Percentiles rank a stretch among this genome's conserved stretches.
These are phyloP conservation scores for Rhazya stricta DNA, from an alignment of 257 asterid species.

Conservation along the genomic window DNA sequence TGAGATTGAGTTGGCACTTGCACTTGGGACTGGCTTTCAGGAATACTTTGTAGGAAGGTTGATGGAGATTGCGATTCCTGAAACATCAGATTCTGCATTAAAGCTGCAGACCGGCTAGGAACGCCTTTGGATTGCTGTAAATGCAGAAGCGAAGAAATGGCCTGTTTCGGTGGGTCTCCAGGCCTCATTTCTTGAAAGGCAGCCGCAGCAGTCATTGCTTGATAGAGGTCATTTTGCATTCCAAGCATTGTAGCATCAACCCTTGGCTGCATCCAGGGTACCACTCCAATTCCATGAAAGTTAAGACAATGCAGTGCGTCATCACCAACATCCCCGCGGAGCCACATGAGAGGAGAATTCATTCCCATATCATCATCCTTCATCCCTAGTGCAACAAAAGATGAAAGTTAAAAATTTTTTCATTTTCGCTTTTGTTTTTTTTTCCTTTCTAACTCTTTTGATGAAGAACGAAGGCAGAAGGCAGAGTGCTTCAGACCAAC, in stretches of 20 bases:
- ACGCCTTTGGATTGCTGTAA: slow-evolving; percentile 44
- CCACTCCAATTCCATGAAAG: slow-evolving; percentile 56
- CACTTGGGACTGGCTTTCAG: slow-evolving; percentile 27
- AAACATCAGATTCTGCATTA: slow-evolving; percentile 39
- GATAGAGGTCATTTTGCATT: slow-evolving; percentile 61
- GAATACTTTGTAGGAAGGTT: slow-evolving; percentile 35
- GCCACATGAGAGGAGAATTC: slow-evolving; percentile 53
- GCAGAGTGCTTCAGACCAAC: background rate
- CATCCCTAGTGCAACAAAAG: slow-evolving; percentile 37
- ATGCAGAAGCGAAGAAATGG: slow-evolving; percentile 41
- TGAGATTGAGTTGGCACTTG: slow-evolving; percentile 32
- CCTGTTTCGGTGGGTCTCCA: slow-evolving; percentile 53
- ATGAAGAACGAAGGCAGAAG: background rate
- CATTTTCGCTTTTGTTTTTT: background rate
- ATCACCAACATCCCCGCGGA: slow-evolving; percentile 45
- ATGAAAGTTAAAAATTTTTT: background rate
- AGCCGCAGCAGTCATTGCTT: slow-evolving; percentile 69
- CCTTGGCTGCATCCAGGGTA: slow-evolving; percentile 69
- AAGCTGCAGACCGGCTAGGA: slow-evolving; percentile 20
- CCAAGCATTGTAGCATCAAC: slow-evolving; percentile 41
- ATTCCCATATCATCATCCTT: slow-evolving; percentile 52
- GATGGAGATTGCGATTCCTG: slow-evolving; percentile 40
- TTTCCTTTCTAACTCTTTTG: background rate
- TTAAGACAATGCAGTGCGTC: slow-evolving; percentile 46
- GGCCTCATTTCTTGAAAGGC: slow-evolving; percentile 46